Evolutionary conservation across 2,329 filamentous ascomycete species (phyloP).

Genomic region (Ilyonectria sp.): DNA sequence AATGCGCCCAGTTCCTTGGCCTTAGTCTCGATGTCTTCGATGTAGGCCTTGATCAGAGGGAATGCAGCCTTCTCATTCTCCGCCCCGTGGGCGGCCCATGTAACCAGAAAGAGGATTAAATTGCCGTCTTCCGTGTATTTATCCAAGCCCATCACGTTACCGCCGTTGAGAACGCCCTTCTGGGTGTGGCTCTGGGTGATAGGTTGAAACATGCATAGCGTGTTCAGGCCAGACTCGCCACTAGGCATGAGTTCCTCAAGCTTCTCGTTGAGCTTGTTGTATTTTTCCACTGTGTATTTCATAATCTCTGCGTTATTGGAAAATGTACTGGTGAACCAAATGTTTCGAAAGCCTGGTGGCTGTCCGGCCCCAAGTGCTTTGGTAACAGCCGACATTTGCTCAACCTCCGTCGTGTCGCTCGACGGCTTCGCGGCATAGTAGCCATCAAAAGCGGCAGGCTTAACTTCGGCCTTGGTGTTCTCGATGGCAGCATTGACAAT

Average conservation of each 20-base stretch:
- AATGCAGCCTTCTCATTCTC: constrained; percentile 53
- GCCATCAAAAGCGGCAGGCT: constrained; percentile 50
- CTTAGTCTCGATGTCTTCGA: constrained; percentile 50
- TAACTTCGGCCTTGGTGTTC: constrained; percentile 48
- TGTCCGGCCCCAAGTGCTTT: constrained; percentile 50
- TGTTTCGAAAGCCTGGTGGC: constrained; percentile 49
- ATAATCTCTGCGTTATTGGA: constrained; percentile 56
- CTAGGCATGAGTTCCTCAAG: constrained; percentile 47
- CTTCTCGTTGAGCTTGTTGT: constrained; percentile 47
- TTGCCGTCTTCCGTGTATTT: constrained; percentile 45
- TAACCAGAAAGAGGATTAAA: constrained; percentile 53
- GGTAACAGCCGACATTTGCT: constrained; percentile 49
- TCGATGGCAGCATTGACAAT: constrained; percentile 52
- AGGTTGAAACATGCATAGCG: constrained; percentile 53
- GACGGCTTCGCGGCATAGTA: constrained; percentile 45
- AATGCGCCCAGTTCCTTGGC: constrained; percentile 43
- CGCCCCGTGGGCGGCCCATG: constrained; percentile 50
- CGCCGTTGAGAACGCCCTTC: constrained; percentile 50
- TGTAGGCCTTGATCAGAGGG: constrained; percentile 53
- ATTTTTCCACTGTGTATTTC: constrained; percentile 51
- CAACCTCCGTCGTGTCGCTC: constrained; percentile 48
- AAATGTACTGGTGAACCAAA: constrained; percentile 56
- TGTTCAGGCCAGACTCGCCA: constrained; percentile 46
- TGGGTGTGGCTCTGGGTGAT: constrained; percentile 50
- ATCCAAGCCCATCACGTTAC: constrained; percentile 54